Evolutionary conservation across 805 yeast genomes (phyloP), one percentile per base, ranked within the genome.

Genomic region (Nakazawaea ambrosiae): DNA sequence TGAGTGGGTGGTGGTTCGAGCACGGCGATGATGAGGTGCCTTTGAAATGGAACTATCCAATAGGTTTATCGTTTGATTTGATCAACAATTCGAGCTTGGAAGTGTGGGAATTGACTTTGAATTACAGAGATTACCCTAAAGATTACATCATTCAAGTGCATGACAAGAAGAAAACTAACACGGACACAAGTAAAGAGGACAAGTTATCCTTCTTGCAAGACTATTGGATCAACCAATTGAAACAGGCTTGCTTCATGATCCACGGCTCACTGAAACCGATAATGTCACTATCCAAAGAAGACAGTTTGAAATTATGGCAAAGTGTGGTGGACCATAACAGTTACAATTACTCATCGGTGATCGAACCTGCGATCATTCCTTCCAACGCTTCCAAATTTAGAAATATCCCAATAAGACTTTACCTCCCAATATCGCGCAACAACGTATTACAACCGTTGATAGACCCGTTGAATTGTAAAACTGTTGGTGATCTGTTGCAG

Each of bases 221-320:
- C 35, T 68, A 73, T 34, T 79, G 92, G 80, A 61, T 78, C 43
- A 88, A 90, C 52, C 87, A 78, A 42, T 60, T 87, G 53, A 90
- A 92, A 50, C 97, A 90, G 51, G 72, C 87, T 4, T 77, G 87
- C 49, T 86, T 69, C 49, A 74, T 87, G 0, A 55, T 83, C 26
- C 76, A 80, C 45, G 95, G 95, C 0, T 71, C 75, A n/a, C 70
- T 95, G 5, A 86, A 82, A 43, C 70, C 77, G 2, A 73, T 90
- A n/a, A 82, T 90, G 95, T 67, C 68, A 19, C 60, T 90, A 38
- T 73, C 92, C 5, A 78, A 75, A 43, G 66, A 65, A 1, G 79
- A 81, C 36, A 70, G 90, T 0, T 57, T 63, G 18, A 50, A 51
- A 1, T 61, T 87, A 33, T 83, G 89, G 83, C 46, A 61, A 1